Evolutionary conservation across 495 filamentous ascomycete genomes (phyloP), one percentile per base, ranked within the genome.

Genomic region (Aspergillus panamensis): DNA sequence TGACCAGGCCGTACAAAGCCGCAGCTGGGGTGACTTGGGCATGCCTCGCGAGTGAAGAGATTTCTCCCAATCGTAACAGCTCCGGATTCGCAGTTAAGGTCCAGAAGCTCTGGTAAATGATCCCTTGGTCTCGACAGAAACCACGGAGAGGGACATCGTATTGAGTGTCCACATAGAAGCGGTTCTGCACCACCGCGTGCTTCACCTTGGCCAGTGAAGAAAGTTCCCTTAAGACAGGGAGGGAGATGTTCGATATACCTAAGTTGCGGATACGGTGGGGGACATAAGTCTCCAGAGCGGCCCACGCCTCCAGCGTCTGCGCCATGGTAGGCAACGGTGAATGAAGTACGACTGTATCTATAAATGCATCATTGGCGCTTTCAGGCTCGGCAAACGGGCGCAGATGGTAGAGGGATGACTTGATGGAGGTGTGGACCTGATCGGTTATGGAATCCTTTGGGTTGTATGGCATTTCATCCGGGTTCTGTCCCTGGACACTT

Each of bases 91-190:
- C 90, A 0, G 83, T 88, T 66, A 94, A 65, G 1, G 87, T 91
- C 89, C 89, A 91, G 72, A 91, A 93, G 19, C 82, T 79, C 67
- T 93, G 88, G 64, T 91, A 93, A 14, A 78, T 65, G 37, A 89
- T 84, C 21, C 73, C 74, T 7, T 80, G 70, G 33, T 81, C 77
- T 13, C 74, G 70, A 63, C 87, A 91, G 66, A 85, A 92, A 0
- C 66, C 65, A 9, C 89, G 80, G 8, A 92, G 60, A 2, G 75
- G 67, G 1, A 75, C 65, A 55, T 93, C 90, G 67, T 82, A 92
- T 6, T 66, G 57, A 4, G 82, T 87, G 2, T 69, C 75, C 2
- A 72, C 70, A 56, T 86, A 81, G 67, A 92, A 89, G 5, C 88
- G 81, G 66, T 93, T 93, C 69, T 94, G 90, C 37, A 93, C 85